Evolutionary conservation across 345 rosid genomes (phyloP).

Genomic region (Moricandia arvensis): DNA sequence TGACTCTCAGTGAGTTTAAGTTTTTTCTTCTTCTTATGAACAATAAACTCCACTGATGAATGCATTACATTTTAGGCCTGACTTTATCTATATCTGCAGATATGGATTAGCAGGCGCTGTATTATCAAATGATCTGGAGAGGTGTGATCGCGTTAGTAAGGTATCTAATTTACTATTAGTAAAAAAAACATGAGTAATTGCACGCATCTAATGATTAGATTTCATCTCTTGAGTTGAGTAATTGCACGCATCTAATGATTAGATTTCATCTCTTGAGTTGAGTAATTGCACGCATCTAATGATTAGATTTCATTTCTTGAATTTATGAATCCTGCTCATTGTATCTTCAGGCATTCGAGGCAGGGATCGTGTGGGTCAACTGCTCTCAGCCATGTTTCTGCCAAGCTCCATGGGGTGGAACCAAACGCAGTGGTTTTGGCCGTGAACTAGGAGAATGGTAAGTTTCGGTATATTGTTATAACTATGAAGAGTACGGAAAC

Average conservation of each 20-base stretch:
- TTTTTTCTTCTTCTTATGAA: conserved; percentile 1
- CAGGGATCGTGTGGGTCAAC: conserved; percentile 92
- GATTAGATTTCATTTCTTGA: conserved; percentile 5
- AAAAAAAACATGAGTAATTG: too few relatives aligned
- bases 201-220: too few relatives aligned
- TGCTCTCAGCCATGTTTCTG: conserved; percentile 97
- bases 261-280: too few relatives aligned
- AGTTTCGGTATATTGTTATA: conserved; percentile 3
- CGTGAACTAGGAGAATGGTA: conserved; percentile 98
- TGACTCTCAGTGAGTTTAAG: conserved; percentile 72
- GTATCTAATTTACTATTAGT: conserved; percentile 24
- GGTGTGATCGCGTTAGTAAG: conserved; percentile 95
- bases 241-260: too few relatives aligned
- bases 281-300: neutral
- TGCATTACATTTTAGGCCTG: conserved; percentile 8
- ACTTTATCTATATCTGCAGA: conserved; percentile 38
- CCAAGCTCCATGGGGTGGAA: conserved; percentile 99
- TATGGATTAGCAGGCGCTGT: conserved; percentile 89
- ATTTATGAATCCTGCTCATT: conserved; percentile 2
- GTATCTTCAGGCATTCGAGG: conserved; percentile 60
- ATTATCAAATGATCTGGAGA: conserved; percentile 81
- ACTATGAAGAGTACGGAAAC: neutral
- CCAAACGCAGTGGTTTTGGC: conserved; percentile 96
- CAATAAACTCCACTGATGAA: conserved; percentile 3
- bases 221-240: too few relatives aligned